These are phyloP conservation scores for Dothideomycetes sp. DNA, from an alignment of 2,329 filamentous ascomycete species.

Conservation along the genomic window DNA sequence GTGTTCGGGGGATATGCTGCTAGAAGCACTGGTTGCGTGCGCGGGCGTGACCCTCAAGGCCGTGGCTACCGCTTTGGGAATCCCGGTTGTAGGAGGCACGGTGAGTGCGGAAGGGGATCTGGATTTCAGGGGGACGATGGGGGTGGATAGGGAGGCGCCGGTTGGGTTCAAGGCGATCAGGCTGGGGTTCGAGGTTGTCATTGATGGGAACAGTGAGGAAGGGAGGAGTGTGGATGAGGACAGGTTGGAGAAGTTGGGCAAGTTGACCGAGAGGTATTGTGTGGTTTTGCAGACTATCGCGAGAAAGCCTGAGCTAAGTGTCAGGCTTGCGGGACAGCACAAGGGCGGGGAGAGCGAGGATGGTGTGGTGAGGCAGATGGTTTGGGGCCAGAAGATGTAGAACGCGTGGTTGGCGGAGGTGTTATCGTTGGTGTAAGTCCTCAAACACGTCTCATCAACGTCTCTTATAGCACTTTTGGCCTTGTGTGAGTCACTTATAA, in stretches of 20 bases:
- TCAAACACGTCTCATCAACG: too few species aligned
- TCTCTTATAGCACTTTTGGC: too few species aligned
- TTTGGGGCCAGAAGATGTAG: not conserved
- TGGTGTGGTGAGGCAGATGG: not conserved
- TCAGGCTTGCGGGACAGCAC: constrained; percentile 19
- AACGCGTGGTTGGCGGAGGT: not conserved
- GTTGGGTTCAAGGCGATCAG: constrained; percentile 38
- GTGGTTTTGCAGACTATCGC: constrained; percentile 32
- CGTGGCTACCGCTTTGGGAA: constrained; percentile 35
- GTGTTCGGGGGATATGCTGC: constrained; percentile 39
- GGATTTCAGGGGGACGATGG: constrained; percentile 39
- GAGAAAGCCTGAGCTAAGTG: constrained; percentile 25
- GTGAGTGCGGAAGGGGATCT: constrained; percentile 36
- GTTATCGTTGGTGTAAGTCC: too few species aligned
- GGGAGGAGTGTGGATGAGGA: constrained; percentile 27
- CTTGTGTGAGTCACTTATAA: too few species aligned
- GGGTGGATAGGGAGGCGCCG: constrained; percentile 34
- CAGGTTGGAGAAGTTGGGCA: constrained; percentile 34
- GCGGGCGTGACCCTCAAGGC: constrained; percentile 41
- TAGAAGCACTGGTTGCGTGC: constrained; percentile 39
- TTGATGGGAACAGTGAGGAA: constrained; percentile 20
- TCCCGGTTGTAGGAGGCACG: constrained; percentile 31
- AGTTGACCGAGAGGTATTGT: constrained; percentile 40
- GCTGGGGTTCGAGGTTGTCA: constrained; percentile 31
- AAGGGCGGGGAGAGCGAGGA: constrained; percentile 12